Evolutionary conservation across 305 asterid species (phyloP).

Genomic region (Solanum hybrid): DNA sequence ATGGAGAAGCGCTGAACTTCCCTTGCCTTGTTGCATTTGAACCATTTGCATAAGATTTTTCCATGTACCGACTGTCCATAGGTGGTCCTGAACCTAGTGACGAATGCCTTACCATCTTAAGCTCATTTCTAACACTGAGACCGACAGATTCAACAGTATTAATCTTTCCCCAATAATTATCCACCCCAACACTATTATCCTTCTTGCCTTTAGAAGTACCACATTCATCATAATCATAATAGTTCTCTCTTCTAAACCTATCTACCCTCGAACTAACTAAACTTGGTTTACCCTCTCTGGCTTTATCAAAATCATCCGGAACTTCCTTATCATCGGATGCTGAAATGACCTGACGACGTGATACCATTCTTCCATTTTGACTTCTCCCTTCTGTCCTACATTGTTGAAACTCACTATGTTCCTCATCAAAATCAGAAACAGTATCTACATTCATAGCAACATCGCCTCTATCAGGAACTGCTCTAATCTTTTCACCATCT

Average conservation of each 20-base stretch:
- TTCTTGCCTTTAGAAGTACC: conserved; percentile 21
- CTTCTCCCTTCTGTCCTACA: conserved; percentile 12
- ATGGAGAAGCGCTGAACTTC: conserved; percentile 29
- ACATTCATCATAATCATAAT: conserved; percentile 26
- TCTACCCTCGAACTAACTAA: conserved; percentile 13
- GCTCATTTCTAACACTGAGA: conserved; percentile 20
- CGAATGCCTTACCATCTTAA: conserved; percentile 27
- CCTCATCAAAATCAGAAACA: conserved; percentile 32
- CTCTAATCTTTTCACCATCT: conserved; percentile 27
- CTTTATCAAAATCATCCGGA: conserved; percentile 17
- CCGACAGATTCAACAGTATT: conserved; percentile 27
- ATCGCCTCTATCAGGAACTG: conserved; percentile 27
- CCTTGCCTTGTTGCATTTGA: conserved; percentile 23
- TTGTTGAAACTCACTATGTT: conserved; percentile 17
- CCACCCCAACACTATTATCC: conserved; percentile 23
- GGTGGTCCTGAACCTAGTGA: conserved; percentile 38
- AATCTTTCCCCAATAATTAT: conserved; percentile 19
- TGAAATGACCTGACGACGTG: conserved; percentile 22
- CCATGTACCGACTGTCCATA: conserved; percentile 23
- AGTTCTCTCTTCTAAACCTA: conserved; percentile 21
- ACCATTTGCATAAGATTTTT: conserved; percentile 22
- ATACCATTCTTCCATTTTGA: conserved; percentile 22
- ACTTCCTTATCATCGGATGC: conserved; percentile 30
- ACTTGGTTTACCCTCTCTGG: conserved; percentile 40
- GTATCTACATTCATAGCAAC: conserved; percentile 11